Percentiles rank a stretch among this genome's conserved stretches.
Conservation (phyloP, 768 basidiomycete genomes). For the Hypsizygus marmoreus region DNA sequence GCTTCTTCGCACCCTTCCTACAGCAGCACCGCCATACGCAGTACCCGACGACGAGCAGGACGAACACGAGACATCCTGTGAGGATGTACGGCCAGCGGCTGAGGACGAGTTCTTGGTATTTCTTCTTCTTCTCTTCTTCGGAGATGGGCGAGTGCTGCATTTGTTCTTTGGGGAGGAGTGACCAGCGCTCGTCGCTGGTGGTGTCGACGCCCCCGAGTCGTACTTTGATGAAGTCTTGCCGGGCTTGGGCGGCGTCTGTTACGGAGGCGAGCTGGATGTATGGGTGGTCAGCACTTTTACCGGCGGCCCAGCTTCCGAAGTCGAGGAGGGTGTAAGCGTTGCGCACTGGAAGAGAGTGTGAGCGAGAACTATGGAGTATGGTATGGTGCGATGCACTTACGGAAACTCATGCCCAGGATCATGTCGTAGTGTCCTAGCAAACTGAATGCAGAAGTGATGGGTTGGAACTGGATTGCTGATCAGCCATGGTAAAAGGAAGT, state of each 20-base stretch:
- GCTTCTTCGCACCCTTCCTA: conserved; percentile 28
- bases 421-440: conserved; percentile 78
- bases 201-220: conserved; percentile 64
- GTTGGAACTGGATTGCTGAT: conserved; percentile 67
- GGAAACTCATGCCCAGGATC: conserved; percentile 80
- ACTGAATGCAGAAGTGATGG: conserved; percentile 79
- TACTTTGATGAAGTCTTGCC: conserved; percentile 64
- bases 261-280: conserved; percentile 71
- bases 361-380: conserved; percentile 3
- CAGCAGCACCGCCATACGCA: conserved; percentile 67
- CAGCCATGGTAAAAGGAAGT: neutral
- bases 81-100: conserved; percentile 79
- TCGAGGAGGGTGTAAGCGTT: conserved; percentile 74
- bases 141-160: conserved; percentile 64
- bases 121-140: conserved; percentile 66
- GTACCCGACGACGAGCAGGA: conserved; percentile 45
- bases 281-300: conserved; percentile 50
- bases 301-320: conserved; percentile 68
- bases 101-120: conserved; percentile 61
- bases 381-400: conserved; percentile 39
- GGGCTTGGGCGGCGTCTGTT: conserved; percentile 52
- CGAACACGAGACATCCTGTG: conserved; percentile 54
- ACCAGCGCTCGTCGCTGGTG: conserved; percentile 52
- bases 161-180: conserved; percentile 61
- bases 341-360: conserved; percentile 52